Conservation (phyloP, 2,329 filamentous ascomycete genomes). For the Paraphaeosphaeria minitans region DNA sequence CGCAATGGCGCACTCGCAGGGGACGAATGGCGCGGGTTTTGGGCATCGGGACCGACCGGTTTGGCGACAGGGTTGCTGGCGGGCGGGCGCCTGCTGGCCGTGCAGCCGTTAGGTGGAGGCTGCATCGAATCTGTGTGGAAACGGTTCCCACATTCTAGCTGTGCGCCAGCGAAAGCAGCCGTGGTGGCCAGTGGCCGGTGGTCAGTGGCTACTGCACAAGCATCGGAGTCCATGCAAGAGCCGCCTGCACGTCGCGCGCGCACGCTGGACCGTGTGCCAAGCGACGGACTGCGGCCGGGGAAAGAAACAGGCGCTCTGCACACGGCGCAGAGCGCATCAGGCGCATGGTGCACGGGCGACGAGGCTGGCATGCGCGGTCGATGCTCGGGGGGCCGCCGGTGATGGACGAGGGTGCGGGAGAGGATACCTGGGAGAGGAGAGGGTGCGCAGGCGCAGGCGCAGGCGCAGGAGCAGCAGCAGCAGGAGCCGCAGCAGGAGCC, state of each 20-base stretch:
- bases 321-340: not conserved
- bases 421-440: too few species aligned
- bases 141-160: constrained; percentile 31
- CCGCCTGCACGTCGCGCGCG: not conserved
- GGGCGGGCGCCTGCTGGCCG: constrained; percentile 11
- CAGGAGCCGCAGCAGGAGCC: too few species aligned
- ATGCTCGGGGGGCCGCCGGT: not conserved
- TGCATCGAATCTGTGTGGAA: constrained; percentile 47
- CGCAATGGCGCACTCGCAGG: constrained; percentile 30
- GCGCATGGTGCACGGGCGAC: not conserved
- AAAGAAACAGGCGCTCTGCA: not conserved
- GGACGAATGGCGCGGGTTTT: constrained; percentile 23
- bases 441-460: too few species aligned
- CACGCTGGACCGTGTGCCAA: not conserved
- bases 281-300: not conserved
- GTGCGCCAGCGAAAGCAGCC: constrained; percentile 20
- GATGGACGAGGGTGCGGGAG: too few species aligned
- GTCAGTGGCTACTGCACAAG: not conserved
- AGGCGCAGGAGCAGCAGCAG: not conserved
- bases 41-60: constrained; percentile 40
- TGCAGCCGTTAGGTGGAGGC: constrained; percentile 27
- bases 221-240: constrained; percentile 7
- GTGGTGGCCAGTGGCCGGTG: too few species aligned
- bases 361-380: not conserved
- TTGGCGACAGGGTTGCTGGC: constrained; percentile 11